These are phyloP conservation scores for Pseudoturritis turrita DNA, from an alignment of 345 rosid genomes.

Conservation along the genomic window DNA sequence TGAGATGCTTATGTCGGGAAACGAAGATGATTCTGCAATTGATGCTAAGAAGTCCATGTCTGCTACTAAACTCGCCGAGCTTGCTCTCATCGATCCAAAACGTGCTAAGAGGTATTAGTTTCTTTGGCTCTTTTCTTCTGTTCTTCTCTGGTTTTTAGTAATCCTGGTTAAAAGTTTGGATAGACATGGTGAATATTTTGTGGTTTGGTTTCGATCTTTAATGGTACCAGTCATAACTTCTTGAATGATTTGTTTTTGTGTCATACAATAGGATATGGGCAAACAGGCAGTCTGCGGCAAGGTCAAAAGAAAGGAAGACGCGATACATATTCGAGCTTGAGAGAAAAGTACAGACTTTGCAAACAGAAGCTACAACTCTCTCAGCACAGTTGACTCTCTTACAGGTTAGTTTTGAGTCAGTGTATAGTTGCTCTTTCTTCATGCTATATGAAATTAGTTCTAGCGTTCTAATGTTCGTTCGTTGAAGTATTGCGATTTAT, in stretches of 20 bases:
- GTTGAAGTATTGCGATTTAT: neutral
- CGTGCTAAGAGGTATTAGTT: slow-evolving; percentile 83
- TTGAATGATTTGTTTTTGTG: neutral
- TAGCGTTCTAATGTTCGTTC: neutral
- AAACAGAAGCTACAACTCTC: slow-evolving; percentile 87
- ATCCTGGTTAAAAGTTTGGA: neutral
- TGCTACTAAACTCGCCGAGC: slow-evolving; percentile 96
- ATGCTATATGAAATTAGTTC: neutral
- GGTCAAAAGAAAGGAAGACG: slow-evolving; percentile 97
- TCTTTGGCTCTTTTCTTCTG: neutral
- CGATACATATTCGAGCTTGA: slow-evolving; percentile 92
- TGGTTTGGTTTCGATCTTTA: neutral
- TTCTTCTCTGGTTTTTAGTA: neutral
- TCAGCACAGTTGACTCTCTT: slow-evolving; percentile 81
- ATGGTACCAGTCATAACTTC: neutral
- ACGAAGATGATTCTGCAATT: slow-evolving; percentile 47
- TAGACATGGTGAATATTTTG: neutral
- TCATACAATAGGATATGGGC: slow-evolving; percentile 76
- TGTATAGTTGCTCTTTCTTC: neutral
- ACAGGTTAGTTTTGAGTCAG: slow-evolving; percentile 56
- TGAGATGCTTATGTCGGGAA: slow-evolving; percentile 75
- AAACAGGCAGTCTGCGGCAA: slow-evolving; percentile 94
- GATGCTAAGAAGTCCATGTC: slow-evolving; percentile 87
- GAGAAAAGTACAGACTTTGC: slow-evolving; percentile 81
- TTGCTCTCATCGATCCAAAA: slow-evolving; percentile 91